Conservation (phyloP, 495 filamentous ascomycete genomes). For the Penicillium waksmanii region DNA sequence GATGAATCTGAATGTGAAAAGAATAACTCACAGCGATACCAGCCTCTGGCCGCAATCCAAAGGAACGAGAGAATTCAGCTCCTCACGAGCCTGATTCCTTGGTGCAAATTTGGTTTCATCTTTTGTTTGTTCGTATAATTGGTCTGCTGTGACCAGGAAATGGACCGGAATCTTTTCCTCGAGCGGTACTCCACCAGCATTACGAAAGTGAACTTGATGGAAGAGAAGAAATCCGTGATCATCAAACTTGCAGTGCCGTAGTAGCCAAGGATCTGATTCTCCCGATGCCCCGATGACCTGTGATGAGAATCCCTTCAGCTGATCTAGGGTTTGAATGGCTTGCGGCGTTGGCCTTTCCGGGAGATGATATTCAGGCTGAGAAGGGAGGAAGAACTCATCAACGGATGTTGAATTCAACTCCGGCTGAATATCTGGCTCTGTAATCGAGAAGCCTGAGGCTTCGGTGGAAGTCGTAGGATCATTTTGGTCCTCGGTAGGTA, state of each 20-base stretch:
- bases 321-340: constrained; percentile 21
- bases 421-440: background rate
- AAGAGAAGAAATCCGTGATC: constrained; percentile 15
- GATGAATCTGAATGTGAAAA: background rate
- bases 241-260: constrained; percentile 23
- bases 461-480: background rate
- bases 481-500: background rate
- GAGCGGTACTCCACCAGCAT: constrained; percentile 21
- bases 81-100: constrained; percentile 1
- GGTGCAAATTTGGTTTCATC: constrained; percentile 11
- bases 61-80: constrained; percentile 15
- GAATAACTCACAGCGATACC: constrained; percentile 14
- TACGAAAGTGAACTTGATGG: constrained; percentile 24
- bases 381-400: background rate
- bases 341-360: constrained; percentile 12
- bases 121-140: constrained; percentile 14
- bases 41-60: constrained; percentile 14
- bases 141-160: constrained; percentile 22
- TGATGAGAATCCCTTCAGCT: constrained; percentile 11
- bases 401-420: background rate
- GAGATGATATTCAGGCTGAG: constrained; percentile 9
- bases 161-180: constrained; percentile 24
- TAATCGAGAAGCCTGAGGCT: background rate
- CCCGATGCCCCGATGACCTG: constrained; percentile 20
- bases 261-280: constrained; percentile 28